Percentiles rank a stretch among this genome's conserved stretches.
phyloP scores from a whole-genome alignment of 345 rosid species.

The Populus euphratica region DNA sequence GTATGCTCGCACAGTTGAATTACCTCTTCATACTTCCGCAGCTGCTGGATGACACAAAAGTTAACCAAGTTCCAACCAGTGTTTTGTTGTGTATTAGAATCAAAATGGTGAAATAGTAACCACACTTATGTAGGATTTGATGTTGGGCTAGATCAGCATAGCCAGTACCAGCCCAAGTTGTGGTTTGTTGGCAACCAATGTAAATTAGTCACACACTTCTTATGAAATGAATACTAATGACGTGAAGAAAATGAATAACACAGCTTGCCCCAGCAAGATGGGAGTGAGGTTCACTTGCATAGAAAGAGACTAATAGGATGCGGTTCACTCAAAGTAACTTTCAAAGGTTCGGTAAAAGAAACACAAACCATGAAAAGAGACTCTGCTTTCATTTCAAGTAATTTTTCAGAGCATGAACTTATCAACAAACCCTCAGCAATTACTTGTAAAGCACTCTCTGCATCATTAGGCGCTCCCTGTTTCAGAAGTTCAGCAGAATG shows the following conservation, averaged over 20 bases:
- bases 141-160: neutral
- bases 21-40: slow-evolving; percentile 75
- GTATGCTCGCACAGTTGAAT: slow-evolving; percentile 82
- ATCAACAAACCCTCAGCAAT: slow-evolving; percentile 63
- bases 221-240: neutral
- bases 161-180: neutral
- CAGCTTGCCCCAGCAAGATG: neutral
- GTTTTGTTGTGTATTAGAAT: slow-evolving; percentile 3
- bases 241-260: neutral
- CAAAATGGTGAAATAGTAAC: neutral
- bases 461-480: slow-evolving; percentile 43
- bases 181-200: neutral
- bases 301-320: neutral
- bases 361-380: slow-evolving; percentile 64
- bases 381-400: slow-evolving; percentile 81
- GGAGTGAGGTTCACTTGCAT: neutral
- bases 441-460: slow-evolving; percentile 56
- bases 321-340: neutral
- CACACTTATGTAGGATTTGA: neutral
- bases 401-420: slow-evolving; percentile 66
- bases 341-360: slow-evolving; percentile 9
- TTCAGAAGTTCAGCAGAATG: slow-evolving; percentile 48
- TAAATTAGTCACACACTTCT: neutral
- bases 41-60: slow-evolving; percentile 50
- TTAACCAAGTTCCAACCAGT: slow-evolving; percentile 5